Evolutionary conservation across 208 protist genomes (phyloP).

Genomic region (Trypanosoma cruzi): DNA sequence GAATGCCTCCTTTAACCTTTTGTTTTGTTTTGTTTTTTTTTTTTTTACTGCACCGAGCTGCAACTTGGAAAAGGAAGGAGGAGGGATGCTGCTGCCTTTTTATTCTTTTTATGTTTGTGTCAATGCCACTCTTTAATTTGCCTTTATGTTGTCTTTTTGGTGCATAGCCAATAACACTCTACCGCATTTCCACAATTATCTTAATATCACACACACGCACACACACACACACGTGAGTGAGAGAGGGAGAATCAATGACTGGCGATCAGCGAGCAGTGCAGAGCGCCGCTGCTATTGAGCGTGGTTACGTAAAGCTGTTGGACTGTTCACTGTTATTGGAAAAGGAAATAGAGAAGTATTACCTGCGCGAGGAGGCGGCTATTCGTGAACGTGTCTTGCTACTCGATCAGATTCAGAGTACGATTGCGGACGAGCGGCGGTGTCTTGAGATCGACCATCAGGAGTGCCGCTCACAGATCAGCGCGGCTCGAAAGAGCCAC

Average conservation of each 20-base stretch:
- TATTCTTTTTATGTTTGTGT: neutral
- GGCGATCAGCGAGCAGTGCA: slow-evolving; percentile 12
- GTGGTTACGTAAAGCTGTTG: slow-evolving; percentile 44
- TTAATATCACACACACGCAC: neutral
- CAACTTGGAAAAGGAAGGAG: neutral
- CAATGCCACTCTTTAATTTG: neutral
- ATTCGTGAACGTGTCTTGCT: slow-evolving; percentile 82
- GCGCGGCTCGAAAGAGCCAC: slow-evolving; percentile 47
- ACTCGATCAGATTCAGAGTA: slow-evolving; percentile 78
- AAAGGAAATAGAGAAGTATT: slow-evolving; percentile 79
- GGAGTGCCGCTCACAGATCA: slow-evolving; percentile 85
- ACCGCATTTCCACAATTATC: neutral
- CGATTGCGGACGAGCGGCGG: slow-evolving; percentile 82
- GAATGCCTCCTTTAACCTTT: neutral
- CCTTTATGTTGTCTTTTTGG: neutral
- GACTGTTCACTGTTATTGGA: slow-evolving; percentile 43
- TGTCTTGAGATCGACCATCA: slow-evolving; percentile 85
- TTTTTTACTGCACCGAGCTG: neutral
- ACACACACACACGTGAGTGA: neutral
- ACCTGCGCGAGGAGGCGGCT: slow-evolving; percentile 68
- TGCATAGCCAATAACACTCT: neutral
- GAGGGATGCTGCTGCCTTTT: neutral
- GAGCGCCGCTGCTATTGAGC: slow-evolving; percentile 3
- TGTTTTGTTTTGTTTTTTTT: neutral
- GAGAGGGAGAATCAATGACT: slow-evolving; percentile 15